Evolutionary conservation across 805 yeast genomes (phyloP).

Genomic region (Candida ortonii): DNA sequence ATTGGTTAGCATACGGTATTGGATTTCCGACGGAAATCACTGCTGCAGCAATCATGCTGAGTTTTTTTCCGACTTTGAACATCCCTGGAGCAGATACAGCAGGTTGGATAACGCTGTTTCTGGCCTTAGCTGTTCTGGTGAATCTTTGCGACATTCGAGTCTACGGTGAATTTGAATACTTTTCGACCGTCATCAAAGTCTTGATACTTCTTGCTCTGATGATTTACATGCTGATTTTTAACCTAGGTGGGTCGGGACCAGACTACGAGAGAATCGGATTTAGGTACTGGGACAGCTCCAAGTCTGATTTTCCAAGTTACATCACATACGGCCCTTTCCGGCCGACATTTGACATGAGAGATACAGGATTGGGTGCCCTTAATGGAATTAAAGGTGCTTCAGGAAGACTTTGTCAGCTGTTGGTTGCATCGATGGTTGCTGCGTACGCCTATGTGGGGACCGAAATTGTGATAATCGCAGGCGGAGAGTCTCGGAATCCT

Average conservation of each 20-base stretch:
- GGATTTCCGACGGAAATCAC: conserved; percentile 79
- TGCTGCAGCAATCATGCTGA: conserved; percentile 73
- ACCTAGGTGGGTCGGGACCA: conserved; percentile 53
- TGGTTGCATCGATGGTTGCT: conserved; percentile 61
- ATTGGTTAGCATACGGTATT: conserved; percentile 68
- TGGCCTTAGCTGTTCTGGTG: conserved; percentile 42
- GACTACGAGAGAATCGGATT: conserved; percentile 55
- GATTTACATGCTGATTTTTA: conserved; percentile 61
- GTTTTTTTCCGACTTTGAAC: conserved; percentile 59
- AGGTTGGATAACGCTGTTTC: conserved; percentile 64
- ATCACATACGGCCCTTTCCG: conserved; percentile 70
- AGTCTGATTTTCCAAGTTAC: conserved; percentile 45
- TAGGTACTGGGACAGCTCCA: conserved; percentile 59
- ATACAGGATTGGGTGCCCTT: conserved; percentile 50
- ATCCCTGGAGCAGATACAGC: conserved; percentile 54
- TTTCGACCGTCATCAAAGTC: conserved; percentile 57
- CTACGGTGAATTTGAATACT: conserved; percentile 72
- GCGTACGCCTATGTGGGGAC: conserved; percentile 80
- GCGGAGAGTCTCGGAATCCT: conserved; percentile 84
- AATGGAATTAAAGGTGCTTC: conserved; percentile 58
- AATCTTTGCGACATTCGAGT: conserved; percentile 68
- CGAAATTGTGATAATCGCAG: conserved; percentile 78
- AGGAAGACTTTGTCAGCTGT: conserved; percentile 60
- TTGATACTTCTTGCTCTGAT: conserved; percentile 51
- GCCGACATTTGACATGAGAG: conserved; percentile 66